Evolutionary conservation across 345 rosid genomes (phyloP).

Genomic region (Syzygium oleosum): DNA sequence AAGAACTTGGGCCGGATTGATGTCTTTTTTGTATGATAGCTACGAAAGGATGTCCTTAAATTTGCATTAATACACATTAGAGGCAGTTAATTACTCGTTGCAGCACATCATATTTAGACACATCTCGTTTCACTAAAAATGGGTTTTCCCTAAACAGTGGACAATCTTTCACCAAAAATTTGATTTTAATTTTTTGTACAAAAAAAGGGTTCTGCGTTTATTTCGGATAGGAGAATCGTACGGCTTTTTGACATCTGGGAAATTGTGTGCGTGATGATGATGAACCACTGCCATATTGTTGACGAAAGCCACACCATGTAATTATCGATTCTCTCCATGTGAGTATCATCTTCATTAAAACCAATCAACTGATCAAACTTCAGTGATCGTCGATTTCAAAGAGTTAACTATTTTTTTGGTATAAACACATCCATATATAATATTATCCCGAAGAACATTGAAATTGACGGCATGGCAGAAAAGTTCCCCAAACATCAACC

Average conservation of each 20-base stretch:
- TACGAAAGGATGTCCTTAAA: not conserved
- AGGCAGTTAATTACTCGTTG: not conserved
- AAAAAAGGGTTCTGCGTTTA: not conserved
- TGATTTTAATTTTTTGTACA: not conserved
- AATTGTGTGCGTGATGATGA: not conserved
- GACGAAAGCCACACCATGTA: not conserved
- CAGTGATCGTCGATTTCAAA: not conserved
- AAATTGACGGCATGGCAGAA: not conserved
- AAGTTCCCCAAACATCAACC: not conserved
- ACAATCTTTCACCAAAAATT: not conserved
- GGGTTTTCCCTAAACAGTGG: not conserved
- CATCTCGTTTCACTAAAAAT: not conserved
- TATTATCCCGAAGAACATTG: not conserved
- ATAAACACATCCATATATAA: not conserved
- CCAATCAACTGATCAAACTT: not conserved
- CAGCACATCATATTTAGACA: not conserved
- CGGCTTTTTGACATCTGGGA: not conserved
- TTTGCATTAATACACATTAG: not conserved
- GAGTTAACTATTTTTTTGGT: not conserved
- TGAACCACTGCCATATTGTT: not conserved
- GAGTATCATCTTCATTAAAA: not conserved
- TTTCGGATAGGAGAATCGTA: not conserved
- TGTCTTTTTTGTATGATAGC: not conserved
- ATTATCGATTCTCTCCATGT: not conserved
- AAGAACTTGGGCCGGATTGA: not conserved